Evolutionary conservation across 148 eudicot genomes (phyloP).

Genomic region (Limonium bicolor): DNA sequence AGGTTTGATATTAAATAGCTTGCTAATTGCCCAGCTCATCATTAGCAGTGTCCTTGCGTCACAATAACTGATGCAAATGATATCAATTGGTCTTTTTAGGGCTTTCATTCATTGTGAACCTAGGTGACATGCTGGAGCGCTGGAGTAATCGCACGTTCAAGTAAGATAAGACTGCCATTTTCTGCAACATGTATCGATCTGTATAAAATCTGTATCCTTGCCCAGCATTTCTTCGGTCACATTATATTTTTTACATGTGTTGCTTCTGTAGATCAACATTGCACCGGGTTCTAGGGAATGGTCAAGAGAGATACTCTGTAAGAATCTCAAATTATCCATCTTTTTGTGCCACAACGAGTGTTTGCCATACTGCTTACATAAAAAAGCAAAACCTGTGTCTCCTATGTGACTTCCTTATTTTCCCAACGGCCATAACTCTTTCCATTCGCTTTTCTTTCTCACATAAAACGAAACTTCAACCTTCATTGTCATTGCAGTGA

Average conservation of each 20-base stretch:
- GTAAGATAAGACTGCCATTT: slow-evolving; percentile 24
- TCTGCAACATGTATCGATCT: background rate
- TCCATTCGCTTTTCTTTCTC: too few relatives aligned
- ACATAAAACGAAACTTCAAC: too few relatives aligned
- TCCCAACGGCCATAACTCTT: too few relatives aligned
- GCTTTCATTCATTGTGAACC: slow-evolving; percentile 87
- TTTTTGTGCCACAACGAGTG: too few relatives aligned
- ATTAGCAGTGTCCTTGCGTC: too few relatives aligned
- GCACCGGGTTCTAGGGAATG: slow-evolving; percentile 77
- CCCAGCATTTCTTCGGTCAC: background rate
- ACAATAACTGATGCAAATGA: background rate
- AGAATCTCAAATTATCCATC: slow-evolving; percentile 10
- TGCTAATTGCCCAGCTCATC: too few relatives aligned
- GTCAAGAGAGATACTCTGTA: slow-evolving; percentile 93
- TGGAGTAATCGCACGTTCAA: slow-evolving; percentile 95
- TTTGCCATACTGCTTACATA: too few relatives aligned
- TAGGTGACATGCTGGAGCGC: slow-evolving; percentile 96
- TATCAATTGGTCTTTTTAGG: slow-evolving; percentile 18
- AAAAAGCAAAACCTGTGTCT: too few relatives aligned
- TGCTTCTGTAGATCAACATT: slow-evolving; percentile 60
- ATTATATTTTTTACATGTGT: background rate
- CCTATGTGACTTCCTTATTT: too few relatives aligned
- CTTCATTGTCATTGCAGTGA: background rate
- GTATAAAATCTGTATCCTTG: background rate
- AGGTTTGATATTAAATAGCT: too few relatives aligned